Base-by-base conservation (phyloP, 305 asterid species). In the Stenogyne calaminthoides region DNA sequence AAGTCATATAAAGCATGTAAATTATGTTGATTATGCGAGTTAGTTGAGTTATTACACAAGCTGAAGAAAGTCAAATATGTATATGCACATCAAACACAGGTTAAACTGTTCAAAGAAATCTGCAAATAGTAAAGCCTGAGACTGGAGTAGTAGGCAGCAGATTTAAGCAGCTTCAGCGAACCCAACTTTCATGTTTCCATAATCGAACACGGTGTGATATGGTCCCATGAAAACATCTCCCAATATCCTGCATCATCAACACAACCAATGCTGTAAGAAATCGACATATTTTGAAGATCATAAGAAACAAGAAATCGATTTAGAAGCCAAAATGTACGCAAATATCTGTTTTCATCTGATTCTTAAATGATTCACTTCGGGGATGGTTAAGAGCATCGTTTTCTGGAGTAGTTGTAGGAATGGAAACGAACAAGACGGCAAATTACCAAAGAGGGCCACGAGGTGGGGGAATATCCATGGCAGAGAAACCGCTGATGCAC, bases 391-490 rank as follows among this genome's bases (percentile, higher is more conserved):
- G 39, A 56, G 10, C 0, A 22, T 7, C 36, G 44, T 62, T 4
- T 32, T 32, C 6, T 32, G 36, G 60, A 18, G 63, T 19, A 40
- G 54, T 52, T 56, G 39, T 7, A 46, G 5, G 32, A 15, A 36
- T 70, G 67, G 67, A 44, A 60, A 18, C 36, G 34, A 36, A 74
- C 22, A 27, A 32, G 60, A 36, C 40, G n/a, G 70, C 44, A 62
- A 73, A 52, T n/a, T 91, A 93, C 98, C 98, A 93, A 16, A 91
- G 87, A 77, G 98, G 97, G 71, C 98, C 98, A 9, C 95, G 97
- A 66, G 98, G 98, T 4, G 98, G 96, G 2, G 93, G 82, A 64
- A 93, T 83, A 36, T 91, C 98, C n/a, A 91, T 77, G 70, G 95
- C 97, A 59, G 91, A 82, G 78, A 93, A 93, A 69, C 98, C 98